These are phyloP conservation scores for Dactylellina cionopaga DNA, from an alignment of 2,329 filamentous ascomycete species.

Conservation along the genomic window DNA sequence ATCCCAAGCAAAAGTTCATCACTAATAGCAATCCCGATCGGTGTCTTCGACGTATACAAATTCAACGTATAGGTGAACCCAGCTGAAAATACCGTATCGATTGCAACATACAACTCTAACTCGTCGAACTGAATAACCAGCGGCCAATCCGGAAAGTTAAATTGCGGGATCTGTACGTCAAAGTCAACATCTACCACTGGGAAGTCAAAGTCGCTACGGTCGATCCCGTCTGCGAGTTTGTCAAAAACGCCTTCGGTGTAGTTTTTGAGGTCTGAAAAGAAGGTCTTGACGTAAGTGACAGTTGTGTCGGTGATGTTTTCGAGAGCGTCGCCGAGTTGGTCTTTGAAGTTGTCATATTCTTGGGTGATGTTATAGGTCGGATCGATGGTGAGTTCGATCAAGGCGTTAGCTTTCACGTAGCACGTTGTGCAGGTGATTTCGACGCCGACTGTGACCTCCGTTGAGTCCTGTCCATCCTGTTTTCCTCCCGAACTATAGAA, in stretches of 20 bases:
- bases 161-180: constrained; percentile 63
- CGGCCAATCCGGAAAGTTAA: constrained; percentile 62
- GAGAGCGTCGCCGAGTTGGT: constrained; percentile 59
- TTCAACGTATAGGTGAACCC: constrained; percentile 65
- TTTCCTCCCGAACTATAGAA: too few species aligned
- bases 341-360: constrained; percentile 59
- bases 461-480: constrained; percentile 29
- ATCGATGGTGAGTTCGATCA: constrained; percentile 62
- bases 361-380: constrained; percentile 62
- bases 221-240: constrained; percentile 57
- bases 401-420: constrained; percentile 65
- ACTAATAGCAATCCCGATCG: constrained; percentile 62
- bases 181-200: constrained; percentile 63
- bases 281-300: constrained; percentile 55
- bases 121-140: constrained; percentile 66
- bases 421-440: constrained; percentile 65
- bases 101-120: constrained; percentile 66
- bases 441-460: constrained; percentile 57
- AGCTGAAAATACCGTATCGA: constrained; percentile 63
- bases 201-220: constrained; percentile 58
- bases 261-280: too few species aligned
- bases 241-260: constrained; percentile 55
- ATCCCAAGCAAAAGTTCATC: constrained; percentile 64
- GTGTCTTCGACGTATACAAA: constrained; percentile 64
- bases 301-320: constrained; percentile 58